phyloP scores from a whole-genome alignment of 2,329 filamentous ascomycete species.

The Beauveria asiatica region DNA sequence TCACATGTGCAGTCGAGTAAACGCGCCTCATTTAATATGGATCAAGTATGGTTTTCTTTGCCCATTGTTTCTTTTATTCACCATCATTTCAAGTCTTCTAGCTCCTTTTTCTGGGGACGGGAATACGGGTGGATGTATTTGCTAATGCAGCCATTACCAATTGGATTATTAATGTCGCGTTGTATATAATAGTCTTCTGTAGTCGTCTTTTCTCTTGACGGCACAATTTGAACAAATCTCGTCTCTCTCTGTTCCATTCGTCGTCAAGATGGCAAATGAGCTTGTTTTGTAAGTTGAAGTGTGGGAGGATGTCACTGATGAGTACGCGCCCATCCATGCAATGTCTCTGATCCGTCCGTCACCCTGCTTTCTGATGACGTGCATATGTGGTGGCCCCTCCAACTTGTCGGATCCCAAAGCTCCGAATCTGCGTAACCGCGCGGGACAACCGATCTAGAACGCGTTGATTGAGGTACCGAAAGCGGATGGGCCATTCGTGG shows the following conservation, averaged over 20 bases:
- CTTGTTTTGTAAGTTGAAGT: not conserved
- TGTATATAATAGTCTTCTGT: not conserved
- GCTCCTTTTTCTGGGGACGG: not conserved
- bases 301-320: not conserved
- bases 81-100: not conserved
- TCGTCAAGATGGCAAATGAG: not conserved
- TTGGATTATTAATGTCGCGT: constrained; percentile 3
- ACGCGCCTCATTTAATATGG: not conserved
- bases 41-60: too few relatives aligned
- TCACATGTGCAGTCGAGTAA: not conserved
- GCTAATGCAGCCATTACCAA: not conserved
- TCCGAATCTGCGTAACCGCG: too few relatives aligned
- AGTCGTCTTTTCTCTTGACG: not conserved
- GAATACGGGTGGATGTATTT: not conserved
- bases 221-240: not conserved
- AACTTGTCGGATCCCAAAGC: too few relatives aligned
- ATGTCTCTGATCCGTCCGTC: too few relatives aligned
- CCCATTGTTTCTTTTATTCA: not conserved
- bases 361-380: too few relatives aligned
- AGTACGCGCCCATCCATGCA: not conserved
- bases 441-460: too few relatives aligned
- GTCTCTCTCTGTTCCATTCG: not conserved
- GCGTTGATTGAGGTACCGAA: too few relatives aligned
- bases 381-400: too few relatives aligned
- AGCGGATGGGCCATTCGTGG: too few relatives aligned